Base-by-base conservation (phyloP, 2,329 filamentous ascomycete genomes). In the Aspergillus floridensis region DNA sequence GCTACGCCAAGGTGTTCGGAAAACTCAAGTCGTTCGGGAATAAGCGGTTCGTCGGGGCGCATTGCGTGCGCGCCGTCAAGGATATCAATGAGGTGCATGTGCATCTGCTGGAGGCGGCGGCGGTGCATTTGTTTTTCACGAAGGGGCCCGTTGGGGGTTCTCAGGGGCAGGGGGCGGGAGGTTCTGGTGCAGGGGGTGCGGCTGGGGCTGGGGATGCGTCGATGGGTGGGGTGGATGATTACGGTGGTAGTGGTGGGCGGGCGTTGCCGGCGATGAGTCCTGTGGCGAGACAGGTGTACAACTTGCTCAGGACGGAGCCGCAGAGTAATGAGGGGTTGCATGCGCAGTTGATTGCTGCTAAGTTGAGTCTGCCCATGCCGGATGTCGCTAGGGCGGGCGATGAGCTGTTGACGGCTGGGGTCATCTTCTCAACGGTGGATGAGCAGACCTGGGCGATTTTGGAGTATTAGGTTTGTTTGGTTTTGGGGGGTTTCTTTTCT, bases 51-150 rank as follows among this genome's bases (percentile, higher is more conserved):
- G 84, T 99, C 56, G 87, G 85, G 63, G 89, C 92, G 47, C 88
- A 93, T 75, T 86, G 90, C 69, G 88, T 99, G 64, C 88, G 92
- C 56, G 87, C 90, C 4, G 81, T 98, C 57, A 80, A 84, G 57
- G 90, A 97, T 76, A 89, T 89, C 80, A 96, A 99, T 80, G 95
- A 99, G 82, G 85, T 98, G 74, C 89, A 89, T 73, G 96, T 92
- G 74, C 95, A 98, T 77, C 78, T 97, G 65, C 86, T 99, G 56
- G 93, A 99, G 79, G 89, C 92, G 26, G 91, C 92, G 5, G 90
- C 89, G 59, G 89, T 96, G 53, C 95, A 99, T 79, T 81, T 99
- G 53, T 88, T 88, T 77, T 90, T 92, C 74, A 90, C 88, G 14
- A 85, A 86, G 49, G 93, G 92, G 0, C 84, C 87, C 3, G 80